Evolutionary conservation across 2,329 filamentous ascomycete species (phyloP), one percentile per base, ranked within the genome.

Genomic region (Penicillium sp.): DNA sequence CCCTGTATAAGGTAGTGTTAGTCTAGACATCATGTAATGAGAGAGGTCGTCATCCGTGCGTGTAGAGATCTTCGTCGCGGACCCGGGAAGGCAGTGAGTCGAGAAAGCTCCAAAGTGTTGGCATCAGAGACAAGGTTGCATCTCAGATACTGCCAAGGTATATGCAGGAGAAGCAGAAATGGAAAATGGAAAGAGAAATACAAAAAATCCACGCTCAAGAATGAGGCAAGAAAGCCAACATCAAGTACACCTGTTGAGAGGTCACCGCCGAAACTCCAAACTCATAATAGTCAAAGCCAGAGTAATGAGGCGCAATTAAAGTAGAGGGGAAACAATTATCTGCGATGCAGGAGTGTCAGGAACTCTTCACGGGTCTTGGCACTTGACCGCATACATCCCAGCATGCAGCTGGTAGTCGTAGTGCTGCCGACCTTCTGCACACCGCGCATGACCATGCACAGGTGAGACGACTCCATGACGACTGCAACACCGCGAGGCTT

Each of bases 381-480:
- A 62, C 88, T 89, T 53, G 85, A 86, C 66, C 95, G 86, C 78
- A 98, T 95, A 64, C 90, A 91, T 33, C 93, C 93, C n/a, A 97
- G 81, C 73, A 98, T 95, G 69, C 92, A 97, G 75, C 90, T 96
- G 15, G 93, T 98, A 32, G 95, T 93, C 6, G 93, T 97, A 15
- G 82, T 87, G 44, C 88, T 85, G 35, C 80, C 82, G 0, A 89
- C 90, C 78, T 98, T 96, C 68, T 96, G 83, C 8, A 98, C 92
- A n/a, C 93, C 93, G 41, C 93, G 83, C 91, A 96, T 97, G 13
- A 95, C 90, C 92, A 97, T 98, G 77, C 93, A 98, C 41, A 97
- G 77, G 73, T 98, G 93, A 65, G 84, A 91, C 12, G 89, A 95
- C 67, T 98, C 93, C 86, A 98, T 95, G 52, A 98, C 92, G 2